Conservation (phyloP, 805 yeast genomes). For the Lachancea nothofagi region DNA sequence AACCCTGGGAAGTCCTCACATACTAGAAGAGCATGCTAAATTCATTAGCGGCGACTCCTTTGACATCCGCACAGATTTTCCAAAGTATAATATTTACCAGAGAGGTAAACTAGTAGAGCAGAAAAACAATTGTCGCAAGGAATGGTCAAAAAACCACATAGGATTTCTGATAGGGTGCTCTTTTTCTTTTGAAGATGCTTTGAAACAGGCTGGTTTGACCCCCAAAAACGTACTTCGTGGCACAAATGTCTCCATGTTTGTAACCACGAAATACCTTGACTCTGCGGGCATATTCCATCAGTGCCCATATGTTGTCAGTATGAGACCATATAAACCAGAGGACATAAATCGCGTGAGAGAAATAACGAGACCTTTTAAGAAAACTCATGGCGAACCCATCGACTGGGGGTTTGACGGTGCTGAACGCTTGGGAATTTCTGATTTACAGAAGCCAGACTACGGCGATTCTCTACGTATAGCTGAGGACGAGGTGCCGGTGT, state of each 20-base stretch:
- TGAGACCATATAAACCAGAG: conserved; percentile 35
- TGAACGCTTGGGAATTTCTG: conserved; percentile 33
- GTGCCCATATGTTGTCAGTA: conserved; percentile 38
- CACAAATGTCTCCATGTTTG: conserved; percentile 28
- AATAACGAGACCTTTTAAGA: conserved; percentile 30
- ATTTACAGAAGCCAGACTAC: conserved; percentile 34
- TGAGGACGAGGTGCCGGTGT: conserved; percentile 38
- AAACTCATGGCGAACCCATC: conserved; percentile 39
- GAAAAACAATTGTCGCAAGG: conserved; percentile 24
- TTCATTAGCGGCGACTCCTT: conserved; percentile 12
- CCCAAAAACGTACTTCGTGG: conserved; percentile 25
- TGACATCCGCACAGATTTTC: conserved; percentile 35
- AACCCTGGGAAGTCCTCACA: conserved; percentile 28
- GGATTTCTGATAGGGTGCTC: conserved; percentile 42
- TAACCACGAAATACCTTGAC: conserved; percentile 23
- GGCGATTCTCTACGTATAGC: conserved; percentile 33
- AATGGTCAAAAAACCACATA: conserved; percentile 35
- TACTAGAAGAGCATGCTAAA: conserved; percentile 15
- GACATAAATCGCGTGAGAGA: conserved; percentile 31
- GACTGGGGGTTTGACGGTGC: conserved; percentile 40
- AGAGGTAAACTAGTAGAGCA: conserved; percentile 28
- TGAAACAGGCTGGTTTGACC: conserved; percentile 28
- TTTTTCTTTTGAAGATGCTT: conserved; percentile 37
- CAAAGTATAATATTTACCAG: conserved; percentile 34
- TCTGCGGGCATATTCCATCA: conserved; percentile 32